phyloP scores from a whole-genome alignment of 2,329 filamentous ascomycete species.

The Annulohypoxylon truncatum region DNA sequence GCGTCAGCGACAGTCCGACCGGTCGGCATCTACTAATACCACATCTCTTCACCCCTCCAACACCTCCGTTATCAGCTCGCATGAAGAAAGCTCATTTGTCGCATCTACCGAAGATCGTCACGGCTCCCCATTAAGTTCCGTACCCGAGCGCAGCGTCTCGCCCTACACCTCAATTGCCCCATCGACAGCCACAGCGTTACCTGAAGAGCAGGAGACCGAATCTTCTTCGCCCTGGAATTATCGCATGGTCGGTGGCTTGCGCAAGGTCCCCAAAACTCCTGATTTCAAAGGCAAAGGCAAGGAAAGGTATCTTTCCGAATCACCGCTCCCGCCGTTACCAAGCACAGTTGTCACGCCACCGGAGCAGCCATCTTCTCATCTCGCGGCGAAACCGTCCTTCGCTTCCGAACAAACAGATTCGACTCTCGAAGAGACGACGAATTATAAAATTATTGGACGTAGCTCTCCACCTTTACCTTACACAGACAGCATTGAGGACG shows the following conservation, averaged over 20 bases:
- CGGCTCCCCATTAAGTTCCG: constrained; percentile 62
- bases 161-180: constrained; percentile 52
- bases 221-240: constrained; percentile 63
- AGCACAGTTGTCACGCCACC: constrained; percentile 43
- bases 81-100: constrained; percentile 61
- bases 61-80: constrained; percentile 61
- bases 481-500: constrained; percentile 56
- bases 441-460: constrained; percentile 66
- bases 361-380: constrained; percentile 38
- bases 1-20: constrained; percentile 43
- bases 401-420: constrained; percentile 56
- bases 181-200: constrained; percentile 48
- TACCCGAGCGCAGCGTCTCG: constrained; percentile 59
- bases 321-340: constrained; percentile 49
- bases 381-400: constrained; percentile 54
- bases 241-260: constrained; percentile 65
- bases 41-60: constrained; percentile 58
- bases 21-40: constrained; percentile 49
- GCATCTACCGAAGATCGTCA: constrained; percentile 59
- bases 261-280: constrained; percentile 61
- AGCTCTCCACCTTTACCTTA: constrained; percentile 57
- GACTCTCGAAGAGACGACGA: constrained; percentile 60
- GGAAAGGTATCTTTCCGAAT: constrained; percentile 52
- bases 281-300: constrained; percentile 54
- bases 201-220: constrained; percentile 48